These are phyloP conservation scores for Teunomyces cretensis DNA, from an alignment of 805 yeast genomes.

Conservation along the genomic window DNA sequence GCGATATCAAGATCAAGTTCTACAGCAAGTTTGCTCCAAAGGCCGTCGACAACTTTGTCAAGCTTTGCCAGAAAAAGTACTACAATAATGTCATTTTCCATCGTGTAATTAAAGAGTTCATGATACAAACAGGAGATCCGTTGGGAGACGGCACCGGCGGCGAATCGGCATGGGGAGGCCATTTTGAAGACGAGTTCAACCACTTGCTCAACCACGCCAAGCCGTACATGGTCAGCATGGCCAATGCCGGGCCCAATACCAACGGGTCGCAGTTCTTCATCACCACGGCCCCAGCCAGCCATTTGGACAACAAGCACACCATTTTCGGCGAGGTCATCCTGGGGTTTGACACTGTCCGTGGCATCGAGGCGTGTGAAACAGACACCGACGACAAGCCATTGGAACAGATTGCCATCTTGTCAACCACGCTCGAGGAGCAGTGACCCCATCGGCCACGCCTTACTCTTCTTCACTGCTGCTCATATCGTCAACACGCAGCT, in stretches of 20 bases:
- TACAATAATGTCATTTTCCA: constrained; percentile 36
- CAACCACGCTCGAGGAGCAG: constrained; percentile 13
- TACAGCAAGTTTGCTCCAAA: constrained; percentile 37
- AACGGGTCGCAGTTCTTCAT: constrained; percentile 29
- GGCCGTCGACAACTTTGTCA: constrained; percentile 42
- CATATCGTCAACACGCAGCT: constrained; percentile 19
- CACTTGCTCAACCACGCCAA: constrained; percentile 25
- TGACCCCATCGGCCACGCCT: background rate
- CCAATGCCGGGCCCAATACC: constrained; percentile 26
- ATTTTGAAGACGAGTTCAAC: constrained; percentile 28
- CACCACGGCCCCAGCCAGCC: constrained; percentile 17
- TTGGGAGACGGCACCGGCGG: constrained; percentile 27
- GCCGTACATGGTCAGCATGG: constrained; percentile 33
- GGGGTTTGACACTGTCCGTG: constrained; percentile 21
- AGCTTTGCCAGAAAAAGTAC: constrained; percentile 34
- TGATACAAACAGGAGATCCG: constrained; percentile 29
- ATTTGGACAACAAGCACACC: constrained; percentile 23
- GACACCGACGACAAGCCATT: constrained; percentile 19
- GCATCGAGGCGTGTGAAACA: constrained; percentile 17
- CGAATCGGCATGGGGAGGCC: constrained; percentile 26
- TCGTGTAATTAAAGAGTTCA: constrained; percentile 22
- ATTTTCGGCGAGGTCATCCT: constrained; percentile 26
- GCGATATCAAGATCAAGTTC: constrained; percentile 40
- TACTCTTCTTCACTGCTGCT: constrained; percentile 35
- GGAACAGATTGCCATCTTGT: constrained; percentile 20